Conservation (phyloP, 805 yeast genomes). For the Wickerhamiella dianesei region DNA sequence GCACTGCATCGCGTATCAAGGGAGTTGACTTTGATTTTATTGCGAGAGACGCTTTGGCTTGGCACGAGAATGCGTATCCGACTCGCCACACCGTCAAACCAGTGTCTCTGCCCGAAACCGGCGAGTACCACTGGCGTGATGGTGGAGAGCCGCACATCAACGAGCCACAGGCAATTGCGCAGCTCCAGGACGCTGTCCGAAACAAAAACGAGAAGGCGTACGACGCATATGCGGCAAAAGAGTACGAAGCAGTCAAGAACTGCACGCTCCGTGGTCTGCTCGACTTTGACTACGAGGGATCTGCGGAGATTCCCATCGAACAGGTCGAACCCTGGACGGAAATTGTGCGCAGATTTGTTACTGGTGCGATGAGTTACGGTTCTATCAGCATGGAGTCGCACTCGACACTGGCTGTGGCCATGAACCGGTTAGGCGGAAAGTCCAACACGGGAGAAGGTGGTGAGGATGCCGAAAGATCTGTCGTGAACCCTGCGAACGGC, state of each 20-base stretch:
- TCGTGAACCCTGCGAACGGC: constrained; percentile 58
- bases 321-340: constrained; percentile 99
- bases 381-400: constrained; percentile 98
- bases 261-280: constrained; percentile 91
- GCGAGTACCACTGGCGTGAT: constrained; percentile 97
- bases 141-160: constrained; percentile 95
- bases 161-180: constrained; percentile 89
- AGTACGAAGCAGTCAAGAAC: constrained; percentile 77
- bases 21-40: constrained; percentile 93
- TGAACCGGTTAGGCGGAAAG: constrained; percentile 96
- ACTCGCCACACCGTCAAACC: constrained; percentile 56
- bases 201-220: constrained; percentile 91
- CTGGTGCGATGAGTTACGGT: constrained; percentile 99
- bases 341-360: constrained; percentile 88
- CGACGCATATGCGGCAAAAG: constrained; percentile 77
- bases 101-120: constrained; percentile 75
- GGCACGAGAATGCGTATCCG: constrained; percentile 90
- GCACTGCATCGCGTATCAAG: constrained; percentile 91
- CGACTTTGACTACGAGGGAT: constrained; percentile 68
- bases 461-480: constrained; percentile 86
- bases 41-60: constrained; percentile 90
- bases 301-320: constrained; percentile 76
- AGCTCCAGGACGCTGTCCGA: constrained; percentile 94
- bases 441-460: constrained; percentile 99
- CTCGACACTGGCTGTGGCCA: constrained; percentile 93